Evolutionary conservation across 345 rosid species (phyloP), one percentile per base, ranked within the genome.

Genomic region (Moricandia arvensis): DNA sequence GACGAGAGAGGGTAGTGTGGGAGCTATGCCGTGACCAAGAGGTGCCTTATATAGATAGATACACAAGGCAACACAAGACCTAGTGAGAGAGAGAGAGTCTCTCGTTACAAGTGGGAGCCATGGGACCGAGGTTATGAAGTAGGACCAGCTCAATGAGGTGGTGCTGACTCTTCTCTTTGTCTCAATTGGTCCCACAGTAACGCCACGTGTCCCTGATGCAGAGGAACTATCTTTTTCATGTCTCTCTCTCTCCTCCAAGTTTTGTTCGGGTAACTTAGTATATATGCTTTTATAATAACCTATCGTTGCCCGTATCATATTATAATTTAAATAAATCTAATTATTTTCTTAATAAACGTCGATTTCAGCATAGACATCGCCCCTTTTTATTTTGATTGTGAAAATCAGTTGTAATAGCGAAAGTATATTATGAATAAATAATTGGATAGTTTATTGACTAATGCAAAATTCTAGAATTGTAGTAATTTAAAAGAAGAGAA

Each of bases 31-130:
- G 29, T 33, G 55, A 6, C 43, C 43, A 63, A 73, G 75, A 62
- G 81, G 71, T 68, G 66, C 65, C 8, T 62, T 79, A 61, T 73
- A 79, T 79, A 79, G 81, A 72, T 12, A 43, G n/a, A n/a, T n/a
- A n/a, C n/a, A n/a, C n/a, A n/a, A n/a, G n/a, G n/a, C n/a, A n/a
- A n/a, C 51, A 38, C 9, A 54, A 51, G 34, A 18, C 24, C 21
- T 13, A 31, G 64, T 58, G 31, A 70, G 61, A 63, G 59, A 18
- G 27, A 53, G 31, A 55, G 61, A 64, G 63, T 49, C 67, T 7
- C 61, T 58, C 30, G 57, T 70, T 43, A 70, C 78, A 72, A 79
- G 71, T 68, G 71, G 78, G 74, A 68, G 43, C 71, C 74, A 79
- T 73, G 77, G 74, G 81, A 72, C 74, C 74, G 17, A 78, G 61